Evolutionary conservation across 441 rosid genomes (phyloP), one percentile per base, ranked within the genome.

Genomic region (Arabidopsis hybrid): DNA sequence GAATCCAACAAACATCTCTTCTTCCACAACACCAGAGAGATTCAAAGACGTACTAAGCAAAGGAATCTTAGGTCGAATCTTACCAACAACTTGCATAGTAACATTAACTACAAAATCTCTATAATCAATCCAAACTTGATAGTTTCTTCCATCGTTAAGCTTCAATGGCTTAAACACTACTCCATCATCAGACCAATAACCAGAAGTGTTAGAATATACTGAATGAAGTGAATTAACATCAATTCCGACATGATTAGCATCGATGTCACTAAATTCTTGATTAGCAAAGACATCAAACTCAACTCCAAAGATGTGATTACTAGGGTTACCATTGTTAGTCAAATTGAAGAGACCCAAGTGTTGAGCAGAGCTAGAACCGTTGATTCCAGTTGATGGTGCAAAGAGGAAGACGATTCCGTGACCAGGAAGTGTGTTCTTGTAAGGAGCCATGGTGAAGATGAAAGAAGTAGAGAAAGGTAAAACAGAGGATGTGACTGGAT

Each of bases 71-170:
- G 93, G 89, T 77, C 85, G 51, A 63, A 60, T 69, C 69, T 16
- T 39, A 3, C 85, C 91, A 8, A 76, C 81, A 3, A 72, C 67
- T 1, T 85, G 93, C 79, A 88, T 83, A 9, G 91, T 83, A 45
- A 90, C 85, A 65, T 81, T 87, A 10, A 90, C 26, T 2, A 79
- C 12, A 6, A 79, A 85, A 52, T 84, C 86, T 8, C 46, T 72
- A 58, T 87, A 87, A 67, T 88, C 95, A 60, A 85, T 83, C 91
- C 97, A 92, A 60, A 86, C 96, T 65, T 85, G 88, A 61, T 90
- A 90, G 32, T 89, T 92, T 65, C 76, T 75, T 18, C 95, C 98
- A 53, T 67, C 72, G 40, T 90, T 89, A 8, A 89, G 82, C 84
- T 79, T 68, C 85, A 74, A 59, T 14, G 69, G 64, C 80, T 81